Base-by-base conservation (phyloP, 2,329 filamentous ascomycete species). In the Botrytis pseudocinerea region DNA sequence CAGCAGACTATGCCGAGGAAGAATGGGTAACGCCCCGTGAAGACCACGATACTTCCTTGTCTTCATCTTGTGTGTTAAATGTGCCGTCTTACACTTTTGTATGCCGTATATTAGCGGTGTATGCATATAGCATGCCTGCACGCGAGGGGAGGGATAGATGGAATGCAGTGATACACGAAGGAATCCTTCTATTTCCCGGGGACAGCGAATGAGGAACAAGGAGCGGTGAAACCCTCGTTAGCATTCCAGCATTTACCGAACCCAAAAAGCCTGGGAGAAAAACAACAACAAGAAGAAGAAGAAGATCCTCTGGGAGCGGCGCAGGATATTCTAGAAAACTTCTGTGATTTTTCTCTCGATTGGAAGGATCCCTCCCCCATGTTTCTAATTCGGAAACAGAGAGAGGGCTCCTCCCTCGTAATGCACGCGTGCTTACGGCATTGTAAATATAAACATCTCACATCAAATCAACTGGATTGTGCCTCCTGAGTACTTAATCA, bases 71-170 rank as follows among this genome's bases (percentile, higher is more conserved):
- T 25, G 18, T 54, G 12, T 54, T 28, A 40, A 54, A 72, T 72
- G 70, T 72, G 70, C 62, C 70, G 70, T 72, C 62, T 72, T 60
- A 69, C 62, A 51, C 22, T 42, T 32, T 61, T 68, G 62, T 69
- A 69, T 72, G 70, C 70, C 70, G 70, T 69, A 60, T 46, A 68
- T 69, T 28, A 20, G 65, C 51, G 62, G 40, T 59, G 70, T 60
- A 7, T 42, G 38, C 32, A 60, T 60, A 48, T 51, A 5, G 12
- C 25, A 71, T 63, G 61, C 22, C 42, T 71, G 32, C n/a, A 65
- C 25, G 42, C 44, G 44, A 71, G 54, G 54, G 38, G 61, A 44
- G 25, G 48, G 22, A n/a, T n/a, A 48, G 54, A 40, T 44, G 42
- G n/a, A 28, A 54, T 57, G 51, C 14, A 28, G 51, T 57, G n/a